A percentile compares a stretch with the other conserved stretches of the same genome.
Evolutionary conservation across 2,329 filamentous ascomycete genomes (phyloP).

Genomic region (Massarina eburnea): DNA sequence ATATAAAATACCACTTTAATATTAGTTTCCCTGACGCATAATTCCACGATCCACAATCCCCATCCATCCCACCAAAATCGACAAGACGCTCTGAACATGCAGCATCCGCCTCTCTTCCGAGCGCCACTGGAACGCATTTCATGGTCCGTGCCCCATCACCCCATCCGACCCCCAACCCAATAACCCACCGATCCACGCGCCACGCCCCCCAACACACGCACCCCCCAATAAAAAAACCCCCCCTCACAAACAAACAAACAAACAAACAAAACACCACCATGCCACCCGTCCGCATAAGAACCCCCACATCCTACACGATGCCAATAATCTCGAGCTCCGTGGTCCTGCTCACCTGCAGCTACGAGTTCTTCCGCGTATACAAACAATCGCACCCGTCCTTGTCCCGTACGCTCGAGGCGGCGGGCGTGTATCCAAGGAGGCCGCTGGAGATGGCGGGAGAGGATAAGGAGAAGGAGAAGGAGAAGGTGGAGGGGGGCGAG

Average conservation of each 20-base stretch:
- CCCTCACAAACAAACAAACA: neutral
- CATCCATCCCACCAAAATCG: no score
- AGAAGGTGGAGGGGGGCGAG: conserved; percentile 1
- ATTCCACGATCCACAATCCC: no score
- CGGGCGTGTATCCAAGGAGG: conserved; percentile 3
- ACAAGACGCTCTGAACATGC: no score
- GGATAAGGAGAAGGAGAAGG: conserved; percentile 6
- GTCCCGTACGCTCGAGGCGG: conserved; percentile 19
- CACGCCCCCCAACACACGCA: conserved; percentile 2
- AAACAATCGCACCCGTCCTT: conserved; percentile 32
- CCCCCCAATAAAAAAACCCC: neutral
- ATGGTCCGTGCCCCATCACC: no score
- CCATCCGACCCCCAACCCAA: neutral
- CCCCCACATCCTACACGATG: neutral
- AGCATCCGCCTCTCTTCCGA: no score
- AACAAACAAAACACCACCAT: neutral
- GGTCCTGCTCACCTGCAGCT: conserved; percentile 23
- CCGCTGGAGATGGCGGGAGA: neutral
- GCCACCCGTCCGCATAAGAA: conserved; percentile 2
- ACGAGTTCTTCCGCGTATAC: conserved; percentile 29
- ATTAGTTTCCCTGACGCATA: no score
- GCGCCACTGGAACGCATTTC: no score
- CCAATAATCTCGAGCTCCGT: conserved; percentile 12
- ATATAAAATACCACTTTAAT: no score
- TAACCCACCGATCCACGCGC: neutral